Base-by-base conservation (phyloP, 352 stramenopile genomes). In the Pythium sukuiense region DNA sequence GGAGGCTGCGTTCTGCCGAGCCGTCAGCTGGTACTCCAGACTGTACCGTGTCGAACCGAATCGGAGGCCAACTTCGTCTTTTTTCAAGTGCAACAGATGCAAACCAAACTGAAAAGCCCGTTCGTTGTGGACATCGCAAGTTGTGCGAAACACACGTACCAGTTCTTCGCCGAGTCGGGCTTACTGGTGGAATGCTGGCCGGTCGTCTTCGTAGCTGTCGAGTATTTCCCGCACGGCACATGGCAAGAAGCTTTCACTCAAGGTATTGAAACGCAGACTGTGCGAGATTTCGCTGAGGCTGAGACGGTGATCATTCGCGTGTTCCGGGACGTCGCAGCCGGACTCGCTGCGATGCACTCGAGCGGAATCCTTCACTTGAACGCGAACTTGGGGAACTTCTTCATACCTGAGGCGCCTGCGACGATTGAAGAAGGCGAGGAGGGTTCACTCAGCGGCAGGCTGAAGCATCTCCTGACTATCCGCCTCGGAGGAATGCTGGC, bases 131-230 rank as follows among this genome's bases (percentile, higher is more conserved):
- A 63, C 11, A 54, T 87, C 4, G 37, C 39, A 4, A 71, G 66
- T 1, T 65, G 73, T 3, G 70, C 77, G 30, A 84, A 79, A 35
- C 80, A 89, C 50, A 79, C 57, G 26, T 92, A 81, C 62, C 83
- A 92, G 60, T 71, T 80, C 35, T 92, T 92, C 29, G 73, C 81
- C 5, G 74, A 86, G 30, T 80, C 76, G 14, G 83, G 83, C 0
- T 76, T 89, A 46, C 69, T 92, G 0, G 57, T 89, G 12, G 81
- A 90, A 32, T 85, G 70, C 67, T 89, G 77, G 79, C 81, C 80
- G 0, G 61, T 90, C 3, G 57, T 90, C 12, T 88, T 90, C 55
- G 61, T 88, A 11, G 68, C 67, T 5, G 65, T 70, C 4, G 74
- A 90, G 57, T 79, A 78, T 61, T 89, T 80, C 33, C 33, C 63